phyloP scores from a whole-genome alignment of 345 rosid species.

The Jatropha curcas region DNA sequence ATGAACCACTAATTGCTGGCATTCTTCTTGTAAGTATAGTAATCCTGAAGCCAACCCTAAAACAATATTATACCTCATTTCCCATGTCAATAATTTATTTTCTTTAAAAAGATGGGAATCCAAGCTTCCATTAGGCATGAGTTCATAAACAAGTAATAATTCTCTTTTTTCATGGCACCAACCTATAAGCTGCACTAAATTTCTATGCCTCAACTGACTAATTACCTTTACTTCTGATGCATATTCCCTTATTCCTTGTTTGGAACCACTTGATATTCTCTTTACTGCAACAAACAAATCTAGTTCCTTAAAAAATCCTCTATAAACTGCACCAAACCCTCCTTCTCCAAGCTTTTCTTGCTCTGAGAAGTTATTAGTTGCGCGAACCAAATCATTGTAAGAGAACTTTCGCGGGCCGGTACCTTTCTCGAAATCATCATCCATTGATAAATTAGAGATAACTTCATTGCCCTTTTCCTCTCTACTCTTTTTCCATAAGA shows the following conservation, averaged over 20 bases:
- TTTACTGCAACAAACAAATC: constrained; percentile 20
- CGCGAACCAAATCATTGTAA: constrained; percentile 20
- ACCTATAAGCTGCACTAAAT: constrained; percentile 36
- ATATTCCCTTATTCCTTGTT: constrained; percentile 29
- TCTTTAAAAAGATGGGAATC: constrained; percentile 26
- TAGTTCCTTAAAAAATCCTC: constrained; percentile 12
- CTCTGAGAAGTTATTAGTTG: constrained; percentile 27
- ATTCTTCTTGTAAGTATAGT: constrained; percentile 35
- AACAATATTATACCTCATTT: constrained; percentile 17
- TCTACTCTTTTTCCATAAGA: neutral
- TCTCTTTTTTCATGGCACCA: constrained; percentile 38
- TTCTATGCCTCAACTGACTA: constrained; percentile 34
- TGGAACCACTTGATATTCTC: constrained; percentile 10
- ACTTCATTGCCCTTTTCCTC: neutral
- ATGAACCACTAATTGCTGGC: constrained; percentile 26
- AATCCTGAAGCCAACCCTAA: constrained; percentile 29
- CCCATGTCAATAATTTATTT: constrained; percentile 18
- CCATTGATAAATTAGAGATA: neutral
- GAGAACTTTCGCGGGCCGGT: constrained; percentile 28
- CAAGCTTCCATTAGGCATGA: constrained; percentile 36
- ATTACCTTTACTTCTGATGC: constrained; percentile 29
- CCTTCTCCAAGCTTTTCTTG: constrained; percentile 31
- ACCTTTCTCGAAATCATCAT: constrained; percentile 18
- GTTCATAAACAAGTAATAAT: constrained; percentile 36
- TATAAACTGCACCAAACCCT: constrained; percentile 36